A percentile compares a stretch with the other conserved stretches of the same genome.
Evolutionary conservation across 1,284 basidiomycete genomes (phyloP).

Genomic region (Trichosporon sp.): DNA sequence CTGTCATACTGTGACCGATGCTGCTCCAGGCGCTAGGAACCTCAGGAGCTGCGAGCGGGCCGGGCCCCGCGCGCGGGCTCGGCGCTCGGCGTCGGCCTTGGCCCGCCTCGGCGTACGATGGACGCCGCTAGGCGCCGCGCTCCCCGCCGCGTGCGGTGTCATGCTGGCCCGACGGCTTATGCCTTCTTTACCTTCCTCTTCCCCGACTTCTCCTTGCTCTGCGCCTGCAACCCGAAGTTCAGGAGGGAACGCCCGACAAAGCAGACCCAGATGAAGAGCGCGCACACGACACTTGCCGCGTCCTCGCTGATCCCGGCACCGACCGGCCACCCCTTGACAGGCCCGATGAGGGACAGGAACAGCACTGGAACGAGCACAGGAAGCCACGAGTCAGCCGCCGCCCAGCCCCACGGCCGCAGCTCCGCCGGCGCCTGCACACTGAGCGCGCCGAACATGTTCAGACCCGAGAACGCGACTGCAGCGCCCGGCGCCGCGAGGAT

Average conservation of each 20-base stretch:
- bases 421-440: conserved; percentile 39
- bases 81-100: too few species aligned
- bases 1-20: not conserved
- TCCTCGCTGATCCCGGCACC: conserved; percentile 30
- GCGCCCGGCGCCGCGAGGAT: conserved; percentile 47
- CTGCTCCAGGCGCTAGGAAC: not conserved
- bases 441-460: conserved; percentile 39
- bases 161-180: conserved; percentile 8
- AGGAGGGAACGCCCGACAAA: conserved; percentile 36
- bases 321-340: conserved; percentile 36
- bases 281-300: conserved; percentile 36
- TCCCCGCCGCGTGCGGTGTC: not conserved
- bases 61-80: too few species aligned
- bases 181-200: conserved; percentile 30
- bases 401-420: conserved; percentile 43
- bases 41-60: not conserved
- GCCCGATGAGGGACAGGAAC: conserved; percentile 39
- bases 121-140: too few species aligned
- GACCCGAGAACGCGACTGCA: conserved; percentile 36
- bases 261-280: conserved; percentile 22
- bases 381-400: conserved; percentile 42
- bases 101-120: too few species aligned
- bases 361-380: conserved; percentile 37
- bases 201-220: conserved; percentile 2
- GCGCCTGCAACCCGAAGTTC: conserved; percentile 30